Percentiles rank a stretch among this genome's conserved stretches.
Conservation (phyloP, 129 eudicot species). For the Kitagawia praeruptora region DNA sequence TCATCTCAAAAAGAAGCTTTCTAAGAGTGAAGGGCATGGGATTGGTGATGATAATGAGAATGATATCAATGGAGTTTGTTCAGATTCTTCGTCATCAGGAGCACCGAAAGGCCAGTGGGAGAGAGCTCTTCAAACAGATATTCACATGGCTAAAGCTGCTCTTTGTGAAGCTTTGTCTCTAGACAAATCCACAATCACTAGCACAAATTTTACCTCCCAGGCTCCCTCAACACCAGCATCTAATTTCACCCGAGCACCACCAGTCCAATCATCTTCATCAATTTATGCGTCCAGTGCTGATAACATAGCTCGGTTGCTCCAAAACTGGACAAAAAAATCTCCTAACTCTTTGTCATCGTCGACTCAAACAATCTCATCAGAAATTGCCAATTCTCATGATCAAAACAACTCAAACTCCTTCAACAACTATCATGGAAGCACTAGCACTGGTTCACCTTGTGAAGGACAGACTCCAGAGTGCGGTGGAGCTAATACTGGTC, state of each 20-base stretch:
- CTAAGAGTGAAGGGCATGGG: not conserved
- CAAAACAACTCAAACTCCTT: not conserved
- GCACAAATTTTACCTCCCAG: not conserved
- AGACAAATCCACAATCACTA: constrained; percentile 22
- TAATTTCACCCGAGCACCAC: not conserved
- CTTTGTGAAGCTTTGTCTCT: constrained; percentile 45
- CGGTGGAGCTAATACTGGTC: not conserved
- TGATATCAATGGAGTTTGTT: not conserved
- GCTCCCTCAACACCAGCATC: not conserved
- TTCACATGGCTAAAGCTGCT: constrained; percentile 55
- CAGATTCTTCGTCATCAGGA: not conserved
- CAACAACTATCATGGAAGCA: not conserved
- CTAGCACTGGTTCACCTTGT: not conserved
- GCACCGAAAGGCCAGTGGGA: constrained; percentile 52
- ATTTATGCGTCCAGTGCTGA: constrained; percentile 51
- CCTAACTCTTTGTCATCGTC: constrained; percentile 22
- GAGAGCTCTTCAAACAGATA: constrained; percentile 54
- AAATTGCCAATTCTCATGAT: constrained; percentile 19
- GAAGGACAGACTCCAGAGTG: not conserved
- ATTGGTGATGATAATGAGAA: not conserved
- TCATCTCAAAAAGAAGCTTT: constrained; percentile 45
- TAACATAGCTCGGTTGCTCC: constrained; percentile 49
- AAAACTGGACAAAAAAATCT: constrained; percentile 42
- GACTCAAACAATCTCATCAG: constrained; percentile 29
- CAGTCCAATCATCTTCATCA: constrained; percentile 13